Evolutionary conservation across 441 rosid genomes (phyloP), one percentile per base, ranked within the genome.

Genomic region (Theobroma grandiflorum): DNA sequence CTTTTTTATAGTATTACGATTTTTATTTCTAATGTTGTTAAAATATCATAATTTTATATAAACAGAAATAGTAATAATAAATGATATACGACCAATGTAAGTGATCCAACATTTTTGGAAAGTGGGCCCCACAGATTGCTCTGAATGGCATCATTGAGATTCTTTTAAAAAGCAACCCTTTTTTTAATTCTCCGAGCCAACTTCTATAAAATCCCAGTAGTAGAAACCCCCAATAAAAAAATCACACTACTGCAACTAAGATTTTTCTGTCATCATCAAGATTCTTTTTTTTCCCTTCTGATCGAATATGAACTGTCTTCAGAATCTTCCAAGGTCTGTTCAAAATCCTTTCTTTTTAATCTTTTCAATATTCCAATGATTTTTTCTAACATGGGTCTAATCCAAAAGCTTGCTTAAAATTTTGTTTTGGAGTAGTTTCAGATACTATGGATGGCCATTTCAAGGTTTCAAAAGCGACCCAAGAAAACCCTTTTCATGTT

Each of bases 301-400:
- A 69, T 73, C 82, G 65, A 70, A 91, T 75, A 94, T 94, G 98
- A 88, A 87, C 75, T 89, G 91, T 75, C 93, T 90, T 75, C 92
- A 90, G 69, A 83, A 83, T 87, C 94, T 91, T 37, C 77, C 90
- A 26, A 89, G 92, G 97, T 93, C 9, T 38, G 75, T 35, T 72
- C 15, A 6, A 58, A 31, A 12, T n/a, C 0, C 2, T 42, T 61
- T 57, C 53, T 4, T 6, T 61, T 40, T 26, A 61, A 35, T 58
- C 72, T 72, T 62, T 57, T 53, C 40, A 6, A 57, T 38, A 57
- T 57, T 53, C 20, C 38, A 40, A 37, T 74, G 4, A 22, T 1
- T 38, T 57, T 11, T 22, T 74, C 15, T 37, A 37, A 64, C 4
- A 14, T 63, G 42, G 69, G 65, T 57, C 10, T 55, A 35, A n/a